Base-by-base conservation (phyloP, 2,329 filamentous ascomycete species). In the Diaporthe caulivora region DNA sequence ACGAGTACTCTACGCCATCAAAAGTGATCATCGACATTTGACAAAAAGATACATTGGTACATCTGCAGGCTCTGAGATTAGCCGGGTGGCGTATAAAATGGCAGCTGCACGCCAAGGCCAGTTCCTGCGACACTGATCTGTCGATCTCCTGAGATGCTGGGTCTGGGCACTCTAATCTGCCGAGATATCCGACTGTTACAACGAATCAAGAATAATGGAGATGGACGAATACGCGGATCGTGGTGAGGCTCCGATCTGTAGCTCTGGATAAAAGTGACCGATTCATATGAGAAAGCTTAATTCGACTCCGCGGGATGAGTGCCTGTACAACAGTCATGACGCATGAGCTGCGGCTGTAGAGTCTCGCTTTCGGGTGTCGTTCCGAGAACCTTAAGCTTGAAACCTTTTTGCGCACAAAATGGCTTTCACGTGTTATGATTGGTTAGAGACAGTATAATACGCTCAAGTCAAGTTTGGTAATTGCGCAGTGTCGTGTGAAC, bases 241-340 rank as follows among this genome's bases (percentile, higher is more conserved):
- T 24, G 15, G n/a, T 40, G 47, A 67, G 62, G 62, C 47, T 40
- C 29, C 21, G 2, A 8, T 24, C 31, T 24, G 21, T n/a, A 40
- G n/a, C 21, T 1, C 8, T 40, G 13, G n/a, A 26, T 51, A n/a
- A 10, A 10, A n/a, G 24, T 11, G n/a, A 51, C 62, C 26, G 62
- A 65, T 13, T 67, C 31, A 53, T 34, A 37, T 15, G 8, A 11
- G 17, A 67, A 67, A 67, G 31, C 62, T 40, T 67, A 67, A 67
- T 53, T 67, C 53, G 62, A 40, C 47, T 67, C 26, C 31, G 29
- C 47, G 13, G 13, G 31, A 17, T 11, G n/a, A 40, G 47, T 18
- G n/a, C n/a, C 29, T 31, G 37, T 47, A 47, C 47, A 1, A 13
- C 47, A 44, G 31, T 53, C 47, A 24, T 51, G 42, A 49, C 42